phyloP scores from a whole-genome alignment of 2,329 filamentous ascomycete species.

The Domatiomyces globalis region DNA sequence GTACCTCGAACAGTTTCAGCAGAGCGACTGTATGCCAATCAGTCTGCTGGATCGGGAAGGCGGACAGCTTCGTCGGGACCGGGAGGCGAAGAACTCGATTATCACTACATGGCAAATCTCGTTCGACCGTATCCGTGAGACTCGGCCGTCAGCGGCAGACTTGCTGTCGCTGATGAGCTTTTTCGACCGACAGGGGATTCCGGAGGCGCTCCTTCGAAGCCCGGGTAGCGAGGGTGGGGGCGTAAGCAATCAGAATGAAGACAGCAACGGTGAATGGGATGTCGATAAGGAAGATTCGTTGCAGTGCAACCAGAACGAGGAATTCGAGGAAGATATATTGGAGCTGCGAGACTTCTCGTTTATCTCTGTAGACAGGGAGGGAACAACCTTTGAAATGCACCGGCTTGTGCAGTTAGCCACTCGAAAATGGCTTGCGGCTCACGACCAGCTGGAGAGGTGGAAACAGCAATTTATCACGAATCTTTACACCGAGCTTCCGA shows the following conservation, averaged over 20 bases:
- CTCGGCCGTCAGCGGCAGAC: slow-evolving; percentile 12
- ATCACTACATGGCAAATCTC: slow-evolving; percentile 24
- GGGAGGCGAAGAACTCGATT: slow-evolving; percentile 21
- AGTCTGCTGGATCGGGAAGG: slow-evolving; percentile 14
- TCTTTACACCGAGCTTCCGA: slow-evolving; percentile 18
- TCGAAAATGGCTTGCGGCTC: slow-evolving; percentile 21
- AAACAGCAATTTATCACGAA: slow-evolving; percentile 12
- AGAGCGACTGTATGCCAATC: slow-evolving; percentile 16
- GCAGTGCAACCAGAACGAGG: neutral
- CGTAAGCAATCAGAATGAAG: too few relatives aligned
- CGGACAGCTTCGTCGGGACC: slow-evolving; percentile 17
- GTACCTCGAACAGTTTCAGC: slow-evolving; percentile 13
- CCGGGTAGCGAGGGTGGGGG: too few relatives aligned
- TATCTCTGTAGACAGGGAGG: neutral
- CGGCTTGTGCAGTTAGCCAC: slow-evolving; percentile 24
- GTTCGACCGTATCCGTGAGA: slow-evolving; percentile 20
- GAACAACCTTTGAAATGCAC: slow-evolving; percentile 19
- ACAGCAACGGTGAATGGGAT: too few relatives aligned
- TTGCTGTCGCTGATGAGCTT: slow-evolving; percentile 22
- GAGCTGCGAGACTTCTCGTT: slow-evolving; percentile 16
- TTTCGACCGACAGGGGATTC: slow-evolving; percentile 19
- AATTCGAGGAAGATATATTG: slow-evolving; percentile 16
- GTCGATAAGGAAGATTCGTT: too few relatives aligned
- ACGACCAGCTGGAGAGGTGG: slow-evolving; percentile 12
- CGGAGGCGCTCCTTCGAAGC: slow-evolving; percentile 15